These are phyloP conservation scores for Coniochaeta ligniaria DNA, from an alignment of 2,329 filamentous ascomycete species.

Conservation along the genomic window DNA sequence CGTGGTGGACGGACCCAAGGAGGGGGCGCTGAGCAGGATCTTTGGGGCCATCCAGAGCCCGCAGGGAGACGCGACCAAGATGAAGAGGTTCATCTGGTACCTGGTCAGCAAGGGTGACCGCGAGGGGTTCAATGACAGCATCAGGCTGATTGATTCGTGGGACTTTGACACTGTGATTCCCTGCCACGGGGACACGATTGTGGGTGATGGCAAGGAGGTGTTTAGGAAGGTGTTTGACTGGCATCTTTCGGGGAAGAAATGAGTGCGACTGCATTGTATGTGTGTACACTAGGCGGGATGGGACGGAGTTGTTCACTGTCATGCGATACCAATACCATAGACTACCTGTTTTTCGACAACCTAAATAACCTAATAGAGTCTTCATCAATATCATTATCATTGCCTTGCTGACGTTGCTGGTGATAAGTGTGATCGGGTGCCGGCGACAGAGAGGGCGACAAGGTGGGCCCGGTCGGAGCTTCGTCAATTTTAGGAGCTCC, in stretches of 20 bases:
- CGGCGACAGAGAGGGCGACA: no score
- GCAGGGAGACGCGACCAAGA: slow-evolving; percentile 59
- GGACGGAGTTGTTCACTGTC: background rate
- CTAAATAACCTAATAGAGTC: background rate
- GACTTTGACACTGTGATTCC: slow-evolving; percentile 81
- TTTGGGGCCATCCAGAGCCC: slow-evolving; percentile 52
- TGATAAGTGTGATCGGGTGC: background rate
- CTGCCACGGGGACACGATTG: slow-evolving; percentile 88
- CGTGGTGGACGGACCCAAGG: slow-evolving; percentile 36
- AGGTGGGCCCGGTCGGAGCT: no score
- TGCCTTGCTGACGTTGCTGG: background rate
- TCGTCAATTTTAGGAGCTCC: no score
- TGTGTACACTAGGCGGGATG: background rate
- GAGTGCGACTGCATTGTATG: background rate
- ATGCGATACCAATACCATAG: background rate
- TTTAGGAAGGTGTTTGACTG: slow-evolving; percentile 75
- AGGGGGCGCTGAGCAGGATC: slow-evolving; percentile 32
- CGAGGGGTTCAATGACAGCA: slow-evolving; percentile 60
- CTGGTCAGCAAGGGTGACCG: slow-evolving; percentile 52
- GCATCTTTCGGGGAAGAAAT: slow-evolving; percentile 52
- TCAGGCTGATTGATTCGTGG: slow-evolving; percentile 67
- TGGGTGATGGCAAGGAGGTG: slow-evolving; percentile 61
- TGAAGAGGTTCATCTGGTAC: slow-evolving; percentile 83
- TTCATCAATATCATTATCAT: background rate
- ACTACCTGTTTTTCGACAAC: background rate